A percentile compares a stretch with the other conserved stretches of the same genome.
phyloP scores from a whole-genome alignment of 2,329 filamentous ascomycete species.

The Trichophyton rubrum region DNA sequence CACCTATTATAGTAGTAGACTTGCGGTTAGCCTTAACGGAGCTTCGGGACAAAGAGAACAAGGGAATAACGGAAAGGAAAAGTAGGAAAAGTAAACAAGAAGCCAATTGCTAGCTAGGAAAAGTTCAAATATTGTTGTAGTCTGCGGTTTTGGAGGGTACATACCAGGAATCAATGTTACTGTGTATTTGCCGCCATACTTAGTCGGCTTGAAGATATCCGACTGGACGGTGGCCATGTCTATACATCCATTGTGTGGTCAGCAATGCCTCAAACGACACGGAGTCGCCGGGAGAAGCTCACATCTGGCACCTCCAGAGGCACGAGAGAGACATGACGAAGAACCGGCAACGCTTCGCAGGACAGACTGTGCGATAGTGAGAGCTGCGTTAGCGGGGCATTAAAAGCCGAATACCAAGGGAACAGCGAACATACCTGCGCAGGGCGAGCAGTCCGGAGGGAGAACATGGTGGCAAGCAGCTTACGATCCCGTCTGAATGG shows the following conservation, averaged over 20 bases:
- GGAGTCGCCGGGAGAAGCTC: conserved; percentile 15
- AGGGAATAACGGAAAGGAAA: background rate
- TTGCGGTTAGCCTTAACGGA: background rate
- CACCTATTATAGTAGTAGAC: conserved; percentile 39
- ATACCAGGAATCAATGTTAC: conserved; percentile 91
- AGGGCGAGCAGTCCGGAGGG: conserved; percentile 28
- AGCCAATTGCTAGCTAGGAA: background rate
- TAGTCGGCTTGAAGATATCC: conserved; percentile 98
- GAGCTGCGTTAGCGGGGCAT: conserved; percentile 21
- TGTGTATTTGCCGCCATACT: conserved; percentile 98
- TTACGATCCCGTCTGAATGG: background rate
- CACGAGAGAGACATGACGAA: conserved; percentile 36
- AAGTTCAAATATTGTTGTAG: background rate
- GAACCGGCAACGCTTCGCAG: conserved; percentile 42
- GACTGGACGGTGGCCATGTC: conserved; percentile 70
- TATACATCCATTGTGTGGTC: conserved; percentile 17
- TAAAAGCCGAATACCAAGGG: conserved; percentile 5
- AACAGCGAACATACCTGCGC: conserved; percentile 26
- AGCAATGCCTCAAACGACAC: background rate
- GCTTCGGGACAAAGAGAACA: background rate
- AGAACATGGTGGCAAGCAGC: conserved; percentile 27
- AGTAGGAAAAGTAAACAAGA: background rate
- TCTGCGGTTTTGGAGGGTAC: conserved; percentile 12
- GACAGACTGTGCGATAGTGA: conserved; percentile 41
- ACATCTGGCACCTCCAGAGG: conserved; percentile 44